These are phyloP conservation scores for Huntiella savannae DNA, from an alignment of 2,329 filamentous ascomycete genomes.

Conservation along the genomic window DNA sequence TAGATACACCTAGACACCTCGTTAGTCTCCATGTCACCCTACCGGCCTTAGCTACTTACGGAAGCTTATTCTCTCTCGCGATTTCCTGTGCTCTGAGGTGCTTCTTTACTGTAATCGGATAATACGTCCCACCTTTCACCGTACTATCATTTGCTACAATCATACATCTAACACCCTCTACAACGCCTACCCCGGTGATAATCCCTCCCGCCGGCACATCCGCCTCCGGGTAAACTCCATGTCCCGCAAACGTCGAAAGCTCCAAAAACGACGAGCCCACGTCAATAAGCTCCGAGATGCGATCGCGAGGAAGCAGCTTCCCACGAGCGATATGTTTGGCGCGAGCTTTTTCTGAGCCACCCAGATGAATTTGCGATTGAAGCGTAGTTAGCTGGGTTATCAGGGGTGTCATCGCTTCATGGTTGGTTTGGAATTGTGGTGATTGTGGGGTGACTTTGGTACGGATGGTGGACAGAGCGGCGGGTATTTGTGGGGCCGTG, in stretches of 20 bases:
- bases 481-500: constrained; percentile 62
- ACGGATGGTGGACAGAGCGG: constrained; percentile 62
- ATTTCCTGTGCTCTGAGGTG: constrained; percentile 83
- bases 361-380: constrained; percentile 51
- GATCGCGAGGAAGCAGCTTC: constrained; percentile 88
- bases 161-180: constrained; percentile 81
- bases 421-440: constrained; percentile 65
- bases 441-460: constrained; percentile 60
- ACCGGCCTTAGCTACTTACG: constrained; percentile 25
- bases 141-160: constrained; percentile 93
- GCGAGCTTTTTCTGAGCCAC: constrained; percentile 63
- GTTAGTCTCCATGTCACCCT: constrained; percentile 3
- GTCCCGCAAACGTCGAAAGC: constrained; percentile 75
- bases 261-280: constrained; percentile 81
- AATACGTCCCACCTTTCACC: constrained; percentile 94
- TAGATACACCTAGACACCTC: constrained; percentile 53
- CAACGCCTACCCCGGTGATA: constrained; percentile 76
- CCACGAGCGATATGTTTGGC: constrained; percentile 74
- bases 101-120: constrained; percentile 94
- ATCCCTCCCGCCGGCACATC: constrained; percentile 81
- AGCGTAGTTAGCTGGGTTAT: constrained; percentile 49
- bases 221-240: constrained; percentile 69
- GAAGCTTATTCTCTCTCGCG: constrained; percentile 65
- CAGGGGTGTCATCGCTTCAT: constrained; percentile 54
- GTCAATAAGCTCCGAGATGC: constrained; percentile 72